Percentiles rank a stretch among this genome's conserved stretches.
Conservation (phyloP, 2,329 filamentous ascomycete species). For the Botrytis pseudocinerea region DNA sequence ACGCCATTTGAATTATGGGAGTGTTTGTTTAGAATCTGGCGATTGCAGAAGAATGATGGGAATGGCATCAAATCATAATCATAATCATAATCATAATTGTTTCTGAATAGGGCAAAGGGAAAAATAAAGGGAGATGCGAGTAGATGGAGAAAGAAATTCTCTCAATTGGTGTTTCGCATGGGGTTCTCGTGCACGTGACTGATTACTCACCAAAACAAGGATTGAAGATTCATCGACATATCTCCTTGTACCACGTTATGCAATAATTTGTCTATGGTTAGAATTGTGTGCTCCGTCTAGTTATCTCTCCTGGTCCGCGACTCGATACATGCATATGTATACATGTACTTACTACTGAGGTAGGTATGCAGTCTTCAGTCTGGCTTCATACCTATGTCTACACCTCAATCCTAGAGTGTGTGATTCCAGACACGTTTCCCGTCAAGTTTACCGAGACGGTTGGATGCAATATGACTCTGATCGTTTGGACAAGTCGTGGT, state of each 20-base stretch:
- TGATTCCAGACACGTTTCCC: not conserved
- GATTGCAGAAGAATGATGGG: not conserved
- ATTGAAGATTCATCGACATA: not conserved
- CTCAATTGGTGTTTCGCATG: not conserved
- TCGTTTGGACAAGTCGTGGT: not conserved
- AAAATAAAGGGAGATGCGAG: not conserved
- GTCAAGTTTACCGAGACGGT: not conserved
- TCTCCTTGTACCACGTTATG: not conserved
- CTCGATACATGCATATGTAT: not conserved
- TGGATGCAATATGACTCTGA: not conserved
- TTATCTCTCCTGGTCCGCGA: not conserved
- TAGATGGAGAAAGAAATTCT: not conserved
- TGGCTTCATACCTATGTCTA: not conserved
- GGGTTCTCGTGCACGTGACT: not conserved
- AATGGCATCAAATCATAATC: not conserved
- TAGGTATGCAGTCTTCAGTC: conserved; percentile 1
- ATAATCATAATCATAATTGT: not conserved
- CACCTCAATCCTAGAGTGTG: not conserved
- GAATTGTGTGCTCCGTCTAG: not conserved
- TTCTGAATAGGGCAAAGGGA: not conserved
- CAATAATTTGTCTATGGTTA: not conserved
- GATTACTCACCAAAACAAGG: not conserved
- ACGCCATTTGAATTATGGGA: not conserved
- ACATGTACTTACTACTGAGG: not conserved
- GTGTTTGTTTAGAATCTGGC: no score